Evolutionary conservation across 768 basidiomycete genomes (phyloP).

Genomic region (Mycena filopes): DNA sequence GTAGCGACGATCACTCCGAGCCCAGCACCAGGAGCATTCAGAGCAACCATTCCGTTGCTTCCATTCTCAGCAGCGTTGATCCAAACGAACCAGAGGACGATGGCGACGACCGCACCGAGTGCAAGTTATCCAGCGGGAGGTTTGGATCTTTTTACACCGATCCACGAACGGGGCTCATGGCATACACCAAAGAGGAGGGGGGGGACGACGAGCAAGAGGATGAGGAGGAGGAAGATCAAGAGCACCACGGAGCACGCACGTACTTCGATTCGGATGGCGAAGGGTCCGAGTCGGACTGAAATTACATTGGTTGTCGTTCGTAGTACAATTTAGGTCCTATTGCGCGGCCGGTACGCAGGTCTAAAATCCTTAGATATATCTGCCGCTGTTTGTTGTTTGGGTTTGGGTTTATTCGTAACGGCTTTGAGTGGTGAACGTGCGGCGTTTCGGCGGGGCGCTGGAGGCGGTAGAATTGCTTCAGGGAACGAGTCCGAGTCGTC

Average conservation of each 20-base stretch:
- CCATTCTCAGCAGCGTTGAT: background rate
- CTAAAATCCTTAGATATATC: no score
- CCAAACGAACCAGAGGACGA: constrained; percentile 9
- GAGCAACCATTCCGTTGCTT: background rate
- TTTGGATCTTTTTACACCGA: background rate
- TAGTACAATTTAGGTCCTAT: no score
- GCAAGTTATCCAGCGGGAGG: background rate
- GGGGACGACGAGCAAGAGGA: background rate
- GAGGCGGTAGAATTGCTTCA: background rate
- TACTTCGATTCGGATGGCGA: background rate
- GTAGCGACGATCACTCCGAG: background rate
- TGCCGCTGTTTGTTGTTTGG: background rate
- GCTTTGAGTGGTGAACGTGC: background rate
- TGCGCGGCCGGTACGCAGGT: no score
- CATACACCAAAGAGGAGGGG: background rate
- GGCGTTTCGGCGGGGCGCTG: no score
- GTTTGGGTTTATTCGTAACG: background rate
- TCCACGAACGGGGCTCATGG: background rate
- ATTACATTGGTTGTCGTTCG: no score
- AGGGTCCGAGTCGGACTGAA: no score
- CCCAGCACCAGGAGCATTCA: background rate
- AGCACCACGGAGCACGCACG: background rate
- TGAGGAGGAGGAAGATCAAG: background rate
- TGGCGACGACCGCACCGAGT: background rate
- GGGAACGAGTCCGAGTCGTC: background rate